Evolutionary conservation across 805 yeast species (phyloP), one percentile per base, ranked within the genome.

Genomic region (Candida tammaniensis): DNA sequence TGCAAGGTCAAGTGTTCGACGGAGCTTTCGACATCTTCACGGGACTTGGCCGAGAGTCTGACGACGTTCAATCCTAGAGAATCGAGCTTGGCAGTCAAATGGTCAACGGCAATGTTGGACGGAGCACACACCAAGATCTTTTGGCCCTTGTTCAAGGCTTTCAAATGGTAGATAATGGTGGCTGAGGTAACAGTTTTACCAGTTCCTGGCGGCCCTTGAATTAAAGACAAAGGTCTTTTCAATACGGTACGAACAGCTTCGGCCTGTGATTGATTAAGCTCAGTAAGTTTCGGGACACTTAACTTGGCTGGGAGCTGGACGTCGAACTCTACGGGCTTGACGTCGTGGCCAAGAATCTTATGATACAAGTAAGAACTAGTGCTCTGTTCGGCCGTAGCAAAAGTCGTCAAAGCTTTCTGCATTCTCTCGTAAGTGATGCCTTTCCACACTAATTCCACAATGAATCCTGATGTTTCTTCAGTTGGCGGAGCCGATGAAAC

Each of bases 171-270:
- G 19, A 88, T 76, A 38, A 89, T 85, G 0, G 95, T 81, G 2
- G 96, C 91, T 0, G 96, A 86, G 0, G 96, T 88, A 11, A 86
- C 94, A 1, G 97, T 89, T 54, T 89, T 89, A 55, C 97, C 97
- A 0, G 97, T 89, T 13, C 73, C 73, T 17, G 63, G 63, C 7
- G 97, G 97, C 12, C 97, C 97, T 57, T 89, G 96, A 42, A 87
- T 86, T 45, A 87, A 68, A 5, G 93, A 76, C 27, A 88, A 64
- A 2, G 95, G 95, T 44, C 78, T 68, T 48, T 73, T 74, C 38
- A 87, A 57, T 0, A 82, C 95, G 8, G 71, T 59, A 33, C 72
- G 67, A 17, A 89, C 87, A 0, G 97, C 96, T 48, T 74, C 76
- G 2, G 74, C 72, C 57, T 89, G 97, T 1, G 96, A 86, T 6